Base-by-base conservation (phyloP, 345 rosid genomes). In the Salix udensis region DNA sequence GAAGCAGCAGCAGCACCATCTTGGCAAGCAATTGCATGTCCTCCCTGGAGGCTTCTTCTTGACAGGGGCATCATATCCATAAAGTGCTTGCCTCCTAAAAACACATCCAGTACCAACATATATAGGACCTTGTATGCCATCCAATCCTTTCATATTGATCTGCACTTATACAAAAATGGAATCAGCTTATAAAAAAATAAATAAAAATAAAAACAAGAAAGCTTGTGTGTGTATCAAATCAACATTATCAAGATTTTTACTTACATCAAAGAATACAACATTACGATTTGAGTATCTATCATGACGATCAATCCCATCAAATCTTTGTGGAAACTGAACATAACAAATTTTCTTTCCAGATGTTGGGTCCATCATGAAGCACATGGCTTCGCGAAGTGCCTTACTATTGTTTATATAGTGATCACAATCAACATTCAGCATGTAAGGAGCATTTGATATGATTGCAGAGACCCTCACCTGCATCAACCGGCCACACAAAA, bases 71-170 rank as follows among this genome's bases (percentile, higher is more conserved):
- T 94, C 97, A 31, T 76, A 91, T 42, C 97, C 98, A 36, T 92
- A 92, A 55, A 92, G 89, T 62, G 98, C 96, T 58, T 85, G 93
- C 86, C 98, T 86, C 79, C 98, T 87, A 85, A 94, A 94, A 61
- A 94, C 97, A 62, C 97, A 94, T 11, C 98, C 98, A 1, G 98
- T 94, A 73, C 97, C 98, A 2, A 94, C 98, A 39, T 94, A 94
- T 73, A 92, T 92, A 11, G 98, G 98, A 24, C 98, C 98, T 85
- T 94, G 98, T 40, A 94, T 70, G 44, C 98, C 98, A 79, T 94
- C 98, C 70, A 94, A 80, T 50, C 98, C 98, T 87, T 94, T 94
- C 98, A 94, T 94, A 79, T 94, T 94, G 76, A 94, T 89, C 98
- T 94, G 90, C 79, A 85, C 65, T 12, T 40, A 10, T 40, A 48